These are phyloP conservation scores for Nakaseomyces nivariensis DNA, from an alignment of 1,139 yeast species.

Conservation along the genomic window DNA sequence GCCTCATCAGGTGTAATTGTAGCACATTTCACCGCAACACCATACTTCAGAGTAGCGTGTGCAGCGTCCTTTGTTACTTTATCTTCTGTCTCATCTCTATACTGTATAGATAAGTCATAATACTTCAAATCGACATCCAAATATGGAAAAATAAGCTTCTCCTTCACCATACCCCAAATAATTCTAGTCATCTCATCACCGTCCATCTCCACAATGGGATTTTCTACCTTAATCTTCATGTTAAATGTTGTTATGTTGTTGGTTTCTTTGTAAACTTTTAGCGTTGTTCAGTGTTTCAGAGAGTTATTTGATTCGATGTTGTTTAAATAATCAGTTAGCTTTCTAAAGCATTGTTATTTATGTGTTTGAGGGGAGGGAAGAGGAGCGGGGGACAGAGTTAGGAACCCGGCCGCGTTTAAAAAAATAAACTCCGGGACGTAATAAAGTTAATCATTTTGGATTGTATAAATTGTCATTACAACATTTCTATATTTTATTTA, in stretches of 20 bases:
- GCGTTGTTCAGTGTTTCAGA: not conserved
- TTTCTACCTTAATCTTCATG: constrained; percentile 65
- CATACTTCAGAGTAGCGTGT: constrained; percentile 74
- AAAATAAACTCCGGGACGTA: not conserved
- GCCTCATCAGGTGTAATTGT: constrained; percentile 98
- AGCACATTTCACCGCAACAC: constrained; percentile 94
- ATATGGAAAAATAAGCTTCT: constrained; percentile 73
- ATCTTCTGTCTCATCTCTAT: constrained; percentile 82
- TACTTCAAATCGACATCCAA: constrained; percentile 82
- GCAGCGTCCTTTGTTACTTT: constrained; percentile 86
- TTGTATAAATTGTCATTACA: not conserved
- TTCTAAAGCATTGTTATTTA: no score
- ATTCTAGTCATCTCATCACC: constrained; percentile 96
- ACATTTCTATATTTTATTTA: not conserved
- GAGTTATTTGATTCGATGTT: no score
- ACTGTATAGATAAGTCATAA: constrained; percentile 78
- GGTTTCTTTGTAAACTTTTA: no score
- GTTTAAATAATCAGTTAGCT: not conserved
- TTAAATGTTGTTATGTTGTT: not conserved
- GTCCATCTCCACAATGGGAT: constrained; percentile 90
- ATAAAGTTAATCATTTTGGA: no score
- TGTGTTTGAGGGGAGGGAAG: not conserved
- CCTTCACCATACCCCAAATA: constrained; percentile 81
- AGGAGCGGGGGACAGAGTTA: not conserved
- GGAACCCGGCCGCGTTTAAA: not conserved